Evolutionary conservation across 2,329 filamentous ascomycete species (phyloP), one percentile per base, ranked within the genome.

Genomic region (Drechslerella dactyloides): DNA sequence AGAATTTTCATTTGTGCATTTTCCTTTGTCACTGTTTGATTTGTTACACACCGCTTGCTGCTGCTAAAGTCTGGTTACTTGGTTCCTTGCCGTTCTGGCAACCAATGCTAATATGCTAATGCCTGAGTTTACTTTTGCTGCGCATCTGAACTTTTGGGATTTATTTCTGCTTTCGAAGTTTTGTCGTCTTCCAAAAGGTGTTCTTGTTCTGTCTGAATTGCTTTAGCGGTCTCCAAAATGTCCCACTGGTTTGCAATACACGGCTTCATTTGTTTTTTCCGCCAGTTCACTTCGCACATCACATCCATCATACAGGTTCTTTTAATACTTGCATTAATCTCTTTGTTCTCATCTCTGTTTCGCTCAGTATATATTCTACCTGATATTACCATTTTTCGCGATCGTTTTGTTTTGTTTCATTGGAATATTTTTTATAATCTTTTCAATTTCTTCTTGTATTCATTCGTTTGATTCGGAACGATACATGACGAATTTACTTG

Each of bases 11-110:
- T 70, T 74, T 74, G 66, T 57, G 59, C 5, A 40, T 1, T 52
- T 56, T 69, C 63, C 19, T 73, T 74, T 69, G 65, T 42, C 64
- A 46, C 50, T 50, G 50, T 30, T 53, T 69, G 63, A 50, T 46
- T 37, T 66, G 65, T 73, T 60, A 58, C 69, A 64, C 33, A 13
- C n/a, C 15, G n/a, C 11, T 13, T 35, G 64, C 50, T 51, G 21
- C 10, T 48, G 37, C 23, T 48, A 10, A 30, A 13, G 2, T 19
- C 3, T 19, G 2, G 7, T 48, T 19, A 48, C 4, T 48, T 19
- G 2, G 44, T 21, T 48, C 8, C 19, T 42, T 33, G 27, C 27
- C 27, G 27, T 37, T 33, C 54, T 35, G 19, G 24, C 40, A 37
- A 50, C 50, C 23, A 35, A 8, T n/a, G 8, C 27, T 52, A 44